Conservation (phyloP, 1,284 basidiomycete genomes). For the Melanopsichium pennsylvanicum region DNA sequence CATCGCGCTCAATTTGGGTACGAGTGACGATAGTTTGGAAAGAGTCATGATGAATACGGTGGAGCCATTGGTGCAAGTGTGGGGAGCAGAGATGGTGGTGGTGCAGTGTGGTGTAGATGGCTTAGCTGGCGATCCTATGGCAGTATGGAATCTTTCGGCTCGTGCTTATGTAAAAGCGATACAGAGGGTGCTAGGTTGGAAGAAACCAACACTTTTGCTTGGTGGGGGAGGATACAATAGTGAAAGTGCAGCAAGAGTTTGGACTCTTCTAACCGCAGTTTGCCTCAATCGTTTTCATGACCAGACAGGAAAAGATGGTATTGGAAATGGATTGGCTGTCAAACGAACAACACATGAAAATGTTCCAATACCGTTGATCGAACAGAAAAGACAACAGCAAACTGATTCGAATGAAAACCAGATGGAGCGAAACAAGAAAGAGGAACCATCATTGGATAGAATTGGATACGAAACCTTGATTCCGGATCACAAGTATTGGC, state of each 20-base stretch:
- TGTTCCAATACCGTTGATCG: constrained; percentile 12
- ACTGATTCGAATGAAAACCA: no score
- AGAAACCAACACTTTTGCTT: constrained; percentile 39
- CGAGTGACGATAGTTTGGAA: constrained; percentile 18
- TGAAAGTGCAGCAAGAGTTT: constrained; percentile 35
- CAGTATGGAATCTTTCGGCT: constrained; percentile 77
- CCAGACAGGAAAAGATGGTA: no score
- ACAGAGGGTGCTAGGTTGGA: constrained; percentile 22
- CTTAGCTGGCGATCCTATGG: constrained; percentile 77
- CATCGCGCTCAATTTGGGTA: constrained; percentile 36
- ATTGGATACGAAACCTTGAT: constrained; percentile 16
- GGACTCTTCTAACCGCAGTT: constrained; percentile 38
- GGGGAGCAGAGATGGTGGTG: constrained; percentile 79
- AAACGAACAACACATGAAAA: not conserved
- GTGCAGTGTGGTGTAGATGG: constrained; percentile 88
- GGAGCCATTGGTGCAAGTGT: constrained; percentile 73
- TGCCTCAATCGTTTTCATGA: constrained; percentile 18
- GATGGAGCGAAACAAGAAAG: no score
- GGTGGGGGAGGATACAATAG: constrained; percentile 49
- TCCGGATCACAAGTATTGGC: constrained; percentile 43
- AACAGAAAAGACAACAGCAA: no score
- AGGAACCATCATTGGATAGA: constrained; percentile 26
- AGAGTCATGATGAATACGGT: constrained; percentile 23
- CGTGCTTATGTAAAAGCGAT: constrained; percentile 58
- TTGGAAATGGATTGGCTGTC: not conserved